A percentile compares a stretch with the other conserved stretches of the same genome.
phyloP scores from a whole-genome alignment of 108 stramenopile genomes.

The Chaetoceros tenuissimus region DNA sequence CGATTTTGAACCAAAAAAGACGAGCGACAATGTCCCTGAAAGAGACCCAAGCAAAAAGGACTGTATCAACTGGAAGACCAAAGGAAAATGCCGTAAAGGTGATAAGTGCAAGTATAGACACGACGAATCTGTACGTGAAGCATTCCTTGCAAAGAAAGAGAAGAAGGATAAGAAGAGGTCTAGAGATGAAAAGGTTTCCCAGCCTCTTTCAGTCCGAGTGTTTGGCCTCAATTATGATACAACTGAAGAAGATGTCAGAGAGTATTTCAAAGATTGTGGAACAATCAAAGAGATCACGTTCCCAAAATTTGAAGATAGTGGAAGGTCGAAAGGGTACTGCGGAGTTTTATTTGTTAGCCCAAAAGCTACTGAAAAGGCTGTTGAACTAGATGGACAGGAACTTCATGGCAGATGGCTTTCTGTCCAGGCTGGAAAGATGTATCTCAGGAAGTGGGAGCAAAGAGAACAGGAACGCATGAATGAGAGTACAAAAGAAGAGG shows the following conservation, averaged over 20 bases:
- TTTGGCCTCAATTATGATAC: constrained; percentile 77
- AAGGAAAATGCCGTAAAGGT: constrained; percentile 70
- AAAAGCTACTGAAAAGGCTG: constrained; percentile 55
- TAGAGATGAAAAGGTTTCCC: constrained; percentile 29
- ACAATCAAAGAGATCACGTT: constrained; percentile 51
- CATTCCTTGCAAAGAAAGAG: constrained; percentile 28
- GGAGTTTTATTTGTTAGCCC: constrained; percentile 58
- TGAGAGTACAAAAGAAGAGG: constrained; percentile 2
- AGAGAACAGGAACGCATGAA: constrained; percentile 6
- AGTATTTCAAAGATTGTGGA: constrained; percentile 48
- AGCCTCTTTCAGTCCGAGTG: constrained; percentile 53
- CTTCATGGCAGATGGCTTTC: constrained; percentile 55
- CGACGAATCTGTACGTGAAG: constrained; percentile 34
- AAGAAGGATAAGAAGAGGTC: constrained; percentile 17
- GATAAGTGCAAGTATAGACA: constrained; percentile 57
- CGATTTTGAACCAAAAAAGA: constrained; percentile 26
- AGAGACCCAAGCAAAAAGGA: constrained; percentile 22
- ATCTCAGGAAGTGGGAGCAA: constrained; percentile 50
- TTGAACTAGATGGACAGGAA: constrained; percentile 42
- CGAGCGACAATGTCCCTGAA: constrained; percentile 12
- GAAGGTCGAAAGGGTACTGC: constrained; percentile 70
- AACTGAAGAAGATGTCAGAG: constrained; percentile 48
- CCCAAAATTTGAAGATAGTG: constrained; percentile 68
- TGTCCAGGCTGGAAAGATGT: constrained; percentile 68
- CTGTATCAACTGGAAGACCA: constrained; percentile 79